Percentiles rank a stretch among this genome's conserved stretches.
phyloP scores from a whole-genome alignment of 2,329 filamentous ascomycete genomes.

The Paraphaeosphaeria minitans region DNA sequence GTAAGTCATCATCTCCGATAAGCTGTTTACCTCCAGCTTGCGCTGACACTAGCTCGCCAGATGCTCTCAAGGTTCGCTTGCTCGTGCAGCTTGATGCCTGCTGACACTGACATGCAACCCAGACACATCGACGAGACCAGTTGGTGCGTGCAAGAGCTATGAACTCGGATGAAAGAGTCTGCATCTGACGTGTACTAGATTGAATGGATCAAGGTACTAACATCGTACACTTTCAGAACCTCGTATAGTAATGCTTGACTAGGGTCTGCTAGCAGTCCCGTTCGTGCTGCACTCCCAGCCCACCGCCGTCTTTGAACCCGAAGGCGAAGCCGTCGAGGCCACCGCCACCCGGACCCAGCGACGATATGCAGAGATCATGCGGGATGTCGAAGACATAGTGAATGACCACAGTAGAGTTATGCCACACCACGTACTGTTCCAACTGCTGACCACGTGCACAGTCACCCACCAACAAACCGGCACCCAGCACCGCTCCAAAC shows the following conservation, averaged over 20 bases:
- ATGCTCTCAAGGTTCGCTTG: conserved; percentile 65
- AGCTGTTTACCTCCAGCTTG: not conserved
- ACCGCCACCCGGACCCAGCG: conserved; percentile 82
- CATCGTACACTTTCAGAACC: not conserved
- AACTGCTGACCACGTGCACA: conserved; percentile 40
- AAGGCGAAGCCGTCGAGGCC: conserved; percentile 66
- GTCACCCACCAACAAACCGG: conserved; percentile 72
- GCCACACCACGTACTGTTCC: not conserved
- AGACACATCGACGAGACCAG: conserved; percentile 90
- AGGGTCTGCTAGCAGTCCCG: conserved; percentile 79
- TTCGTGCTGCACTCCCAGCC: conserved; percentile 97
- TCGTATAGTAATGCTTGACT: conserved; percentile 1
- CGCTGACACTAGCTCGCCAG: conserved; percentile 47
- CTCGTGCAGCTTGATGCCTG: conserved; percentile 15
- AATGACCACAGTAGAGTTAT: conserved; percentile 77
- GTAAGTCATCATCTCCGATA: conserved; percentile 26
- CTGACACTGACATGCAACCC: conserved; percentile 40
- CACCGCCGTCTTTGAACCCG: conserved; percentile 78
- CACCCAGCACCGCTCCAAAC: conserved; percentile 77
- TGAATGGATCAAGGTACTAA: conserved; percentile 86
- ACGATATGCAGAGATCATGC: conserved; percentile 93
- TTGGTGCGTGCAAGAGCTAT: conserved; percentile 67
- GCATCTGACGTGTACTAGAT: conserved; percentile 50
- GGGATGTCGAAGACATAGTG: conserved; percentile 89
- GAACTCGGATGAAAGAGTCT: not conserved